Percentiles rank a stretch among this genome's conserved stretches.
Conservation (phyloP, 1,139 yeast species). For the Geotrichum candidum region DNA sequence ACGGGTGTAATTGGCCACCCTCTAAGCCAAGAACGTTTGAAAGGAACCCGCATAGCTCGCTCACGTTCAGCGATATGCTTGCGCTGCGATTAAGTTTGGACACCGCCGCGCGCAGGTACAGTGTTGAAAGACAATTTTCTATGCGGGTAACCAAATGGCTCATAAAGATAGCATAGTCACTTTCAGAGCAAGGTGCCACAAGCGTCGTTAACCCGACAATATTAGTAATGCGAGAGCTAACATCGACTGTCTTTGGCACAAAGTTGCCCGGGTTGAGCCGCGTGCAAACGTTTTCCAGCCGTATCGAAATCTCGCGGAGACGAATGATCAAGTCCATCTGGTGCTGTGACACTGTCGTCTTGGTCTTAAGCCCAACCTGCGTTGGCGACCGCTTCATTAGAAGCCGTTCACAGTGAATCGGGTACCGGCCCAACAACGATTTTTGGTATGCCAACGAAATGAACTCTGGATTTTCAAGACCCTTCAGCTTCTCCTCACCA, state of each 20-base stretch:
- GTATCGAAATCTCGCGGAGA: conserved; percentile 8
- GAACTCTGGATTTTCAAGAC: conserved; percentile 87
- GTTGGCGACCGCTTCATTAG: conserved; percentile 6
- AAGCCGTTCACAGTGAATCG: conserved; percentile 9
- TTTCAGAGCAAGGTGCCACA: conserved; percentile 23
- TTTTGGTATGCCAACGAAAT: conserved; percentile 75
- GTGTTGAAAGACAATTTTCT: conserved; percentile 40
- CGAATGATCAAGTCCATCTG: conserved; percentile 7
- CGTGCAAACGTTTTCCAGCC: conserved; percentile 8
- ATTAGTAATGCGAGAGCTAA: background rate
- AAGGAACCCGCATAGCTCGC: background rate
- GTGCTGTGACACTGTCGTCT: conserved; percentile 1
- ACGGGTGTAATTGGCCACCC: background rate
- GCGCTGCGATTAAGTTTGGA: background rate
- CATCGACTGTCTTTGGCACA: background rate
- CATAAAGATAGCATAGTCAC: conserved; percentile 44
- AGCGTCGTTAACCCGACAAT: conserved; percentile 1
- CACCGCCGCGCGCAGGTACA: conserved; percentile 19
- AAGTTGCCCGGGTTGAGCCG: background rate
- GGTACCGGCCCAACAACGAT: conserved; percentile 14
- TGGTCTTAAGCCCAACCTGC: background rate
- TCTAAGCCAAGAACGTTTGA: background rate
- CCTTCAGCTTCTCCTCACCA: conserved; percentile 88
- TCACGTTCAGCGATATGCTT: background rate
- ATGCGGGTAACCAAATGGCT: conserved; percentile 61